Base-by-base conservation (phyloP, 257 asterid species). In the Plantago major region DNA sequence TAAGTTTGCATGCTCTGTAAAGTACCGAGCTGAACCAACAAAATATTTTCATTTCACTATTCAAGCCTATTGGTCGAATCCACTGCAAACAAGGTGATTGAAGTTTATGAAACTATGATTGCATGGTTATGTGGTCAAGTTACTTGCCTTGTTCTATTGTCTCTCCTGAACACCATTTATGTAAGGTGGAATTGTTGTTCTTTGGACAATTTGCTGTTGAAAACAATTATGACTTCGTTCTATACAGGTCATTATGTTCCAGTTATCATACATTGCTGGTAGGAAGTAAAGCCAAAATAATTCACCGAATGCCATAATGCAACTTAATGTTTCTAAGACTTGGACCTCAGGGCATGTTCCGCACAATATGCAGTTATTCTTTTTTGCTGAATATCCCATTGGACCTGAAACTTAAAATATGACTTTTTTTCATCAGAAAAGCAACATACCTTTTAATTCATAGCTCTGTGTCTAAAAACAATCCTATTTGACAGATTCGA, bases 401-500 rank as follows among this genome's bases (percentile, higher is more conserved):
- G 11, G 44, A 43, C 60, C 26, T 33, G 40, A 33, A 33, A 33
- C 40, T 33, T 33, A 7, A 33, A 16, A 48, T 48, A 48, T 48
- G 14, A 10, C 54, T 1, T n/a, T 7, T n/a, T 48, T 18, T 6
- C 9, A 15, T 6, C 10, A 22, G 26, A 22, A 22, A 22, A 22
- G 26, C 26, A 5, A n/a, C 18, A 16, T 43, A 45, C 45, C 60
- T 65, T 44, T 60, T 64, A 37, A 4, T 43, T 63, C 51, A 12
- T 30, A 44, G 11, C 43, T 52, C 63, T 57, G 28, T 63, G 37
- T 42, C 46, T 71, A 73, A 64, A 17, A 54, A 38, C 53, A 40
- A 17, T 30, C 52, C 50, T 54, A 63, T 67, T 73, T 67, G 22
- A 65, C 95, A 93, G 99, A 89, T 75, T 93, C 99, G 58, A 89